phyloP scores from a whole-genome alignment of 768 basidiomycete genomes.

The Termitomyces sp. region DNA sequence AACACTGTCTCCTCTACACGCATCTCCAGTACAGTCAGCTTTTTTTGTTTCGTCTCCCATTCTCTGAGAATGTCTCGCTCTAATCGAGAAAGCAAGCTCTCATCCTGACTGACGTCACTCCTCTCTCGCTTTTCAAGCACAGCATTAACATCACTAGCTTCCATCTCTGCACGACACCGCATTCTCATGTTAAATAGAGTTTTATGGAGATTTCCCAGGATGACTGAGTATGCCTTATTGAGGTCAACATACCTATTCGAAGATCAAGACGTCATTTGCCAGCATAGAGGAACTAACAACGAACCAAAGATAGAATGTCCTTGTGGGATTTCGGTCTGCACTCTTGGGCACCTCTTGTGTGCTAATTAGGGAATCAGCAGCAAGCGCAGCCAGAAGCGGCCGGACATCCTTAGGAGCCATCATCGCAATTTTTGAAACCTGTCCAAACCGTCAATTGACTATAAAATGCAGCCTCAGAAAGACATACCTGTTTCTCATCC shows the following conservation, averaged over 20 bases:
- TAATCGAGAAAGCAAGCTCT: slow-evolving; percentile 60
- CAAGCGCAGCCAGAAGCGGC: slow-evolving; percentile 72
- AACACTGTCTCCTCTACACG: slow-evolving; percentile 89
- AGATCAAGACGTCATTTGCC: slow-evolving; percentile 3
- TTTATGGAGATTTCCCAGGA: slow-evolving; percentile 83
- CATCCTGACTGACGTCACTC: slow-evolving; percentile 80
- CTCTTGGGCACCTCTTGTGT: slow-evolving; percentile 92
- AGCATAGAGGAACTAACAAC: slow-evolving; percentile 9
- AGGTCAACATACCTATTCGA: slow-evolving; percentile 82
- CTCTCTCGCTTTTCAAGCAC: slow-evolving; percentile 81
- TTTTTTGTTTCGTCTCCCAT: slow-evolving; percentile 73
- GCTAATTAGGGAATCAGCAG: slow-evolving; percentile 79
- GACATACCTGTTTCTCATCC: slow-evolving; percentile 86
- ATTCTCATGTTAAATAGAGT: slow-evolving; percentile 82
- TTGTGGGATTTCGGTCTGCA: slow-evolving; percentile 83
- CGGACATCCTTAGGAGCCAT: slow-evolving; percentile 87
- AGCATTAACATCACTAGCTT: slow-evolving; percentile 59
- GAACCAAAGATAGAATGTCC: slow-evolving; percentile 92
- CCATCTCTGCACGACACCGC: slow-evolving; percentile 71
- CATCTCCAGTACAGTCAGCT: slow-evolving; percentile 76
- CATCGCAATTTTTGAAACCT: slow-evolving; percentile 95
- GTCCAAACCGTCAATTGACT: not conserved
- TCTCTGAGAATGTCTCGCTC: slow-evolving; percentile 74
- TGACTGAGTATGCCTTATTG: slow-evolving; percentile 72
- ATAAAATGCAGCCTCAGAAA: not conserved